A percentile compares a stretch with the other conserved stretches of the same genome.
phyloP scores from a whole-genome alignment of 805 yeast species.

The Saccharomycopsis capsularis region DNA sequence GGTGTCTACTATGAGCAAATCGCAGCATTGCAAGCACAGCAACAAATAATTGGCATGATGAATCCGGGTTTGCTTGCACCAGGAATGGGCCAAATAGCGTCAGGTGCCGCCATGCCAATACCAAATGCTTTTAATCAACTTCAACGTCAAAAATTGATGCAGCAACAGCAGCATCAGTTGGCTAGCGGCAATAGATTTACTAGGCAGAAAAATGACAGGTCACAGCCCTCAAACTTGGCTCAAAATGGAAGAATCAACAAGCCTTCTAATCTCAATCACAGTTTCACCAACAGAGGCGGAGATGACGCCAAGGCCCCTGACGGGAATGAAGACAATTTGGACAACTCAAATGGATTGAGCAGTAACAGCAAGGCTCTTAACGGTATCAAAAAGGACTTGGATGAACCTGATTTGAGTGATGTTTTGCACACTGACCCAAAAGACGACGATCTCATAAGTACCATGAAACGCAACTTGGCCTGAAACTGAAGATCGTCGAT shows the following conservation, averaged over 20 bases:
- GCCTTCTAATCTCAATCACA: background rate
- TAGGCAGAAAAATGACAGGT: background rate
- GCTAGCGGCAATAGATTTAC: background rate
- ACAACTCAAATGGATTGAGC: too few relatives aligned
- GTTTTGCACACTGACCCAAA: background rate
- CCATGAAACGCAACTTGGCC: background rate
- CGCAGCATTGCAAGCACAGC: conserved; percentile 12
- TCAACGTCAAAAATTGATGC: conserved; percentile 11
- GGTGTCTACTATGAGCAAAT: conserved; percentile 9
- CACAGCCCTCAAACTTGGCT: background rate
- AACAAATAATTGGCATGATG: conserved; percentile 13
- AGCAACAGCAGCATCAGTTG: background rate
- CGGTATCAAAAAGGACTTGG: background rate
- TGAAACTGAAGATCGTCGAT: background rate
- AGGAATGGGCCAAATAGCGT: background rate
- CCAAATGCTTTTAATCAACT: conserved; percentile 5
- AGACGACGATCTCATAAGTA: background rate
- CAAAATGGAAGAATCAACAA: background rate
- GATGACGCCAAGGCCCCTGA: too few relatives aligned
- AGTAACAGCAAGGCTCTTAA: too few relatives aligned
- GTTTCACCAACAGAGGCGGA: background rate
- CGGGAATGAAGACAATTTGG: too few relatives aligned
- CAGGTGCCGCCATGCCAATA: background rate
- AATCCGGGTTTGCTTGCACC: background rate
- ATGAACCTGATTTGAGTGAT: background rate